Conservation (phyloP, 2,329 filamentous ascomycete genomes). For the Aspergillus sojae region DNA sequence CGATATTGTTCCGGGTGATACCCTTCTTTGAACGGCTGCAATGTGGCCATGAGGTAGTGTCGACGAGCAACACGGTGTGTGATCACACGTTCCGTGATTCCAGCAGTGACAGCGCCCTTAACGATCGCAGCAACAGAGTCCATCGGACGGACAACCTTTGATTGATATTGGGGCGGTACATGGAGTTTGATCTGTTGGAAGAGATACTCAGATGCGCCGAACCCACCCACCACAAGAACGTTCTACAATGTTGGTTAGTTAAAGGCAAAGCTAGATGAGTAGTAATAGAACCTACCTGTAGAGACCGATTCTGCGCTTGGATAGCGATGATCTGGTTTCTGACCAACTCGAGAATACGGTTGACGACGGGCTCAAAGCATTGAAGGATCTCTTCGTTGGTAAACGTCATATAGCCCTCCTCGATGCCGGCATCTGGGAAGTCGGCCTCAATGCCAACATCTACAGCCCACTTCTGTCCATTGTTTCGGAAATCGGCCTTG, state of each 20-base stretch:
- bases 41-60: conserved; percentile 98
- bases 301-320: conserved; percentile 88
- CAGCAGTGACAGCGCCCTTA: conserved; percentile 95
- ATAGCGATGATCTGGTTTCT: conserved; percentile 99
- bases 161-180: conserved; percentile 96
- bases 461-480: conserved; percentile 98
- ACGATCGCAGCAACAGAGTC: conserved; percentile 98
- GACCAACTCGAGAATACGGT: conserved; percentile 92
- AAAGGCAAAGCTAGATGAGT: background rate
- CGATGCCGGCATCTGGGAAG: conserved; percentile 95
- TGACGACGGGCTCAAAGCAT: conserved; percentile 98
- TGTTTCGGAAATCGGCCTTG: conserved; percentile 99
- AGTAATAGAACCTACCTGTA: conserved; percentile 65
- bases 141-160: conserved; percentile 97
- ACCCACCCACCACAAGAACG: conserved; percentile 94
- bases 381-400: conserved; percentile 99
- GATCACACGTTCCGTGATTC: conserved; percentile 94
- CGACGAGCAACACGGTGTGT: conserved; percentile 95
- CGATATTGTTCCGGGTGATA: conserved; percentile 98
- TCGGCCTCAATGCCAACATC: conserved; percentile 98
- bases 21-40: conserved; percentile 98
- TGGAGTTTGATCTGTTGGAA: conserved; percentile 99
- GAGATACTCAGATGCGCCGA: conserved; percentile 96
- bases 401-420: conserved; percentile 99
- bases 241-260: conserved; percentile 57